Evolutionary conservation across 768 basidiomycete species (phyloP).

Genomic region (Termitomyces eurrhizus): DNA sequence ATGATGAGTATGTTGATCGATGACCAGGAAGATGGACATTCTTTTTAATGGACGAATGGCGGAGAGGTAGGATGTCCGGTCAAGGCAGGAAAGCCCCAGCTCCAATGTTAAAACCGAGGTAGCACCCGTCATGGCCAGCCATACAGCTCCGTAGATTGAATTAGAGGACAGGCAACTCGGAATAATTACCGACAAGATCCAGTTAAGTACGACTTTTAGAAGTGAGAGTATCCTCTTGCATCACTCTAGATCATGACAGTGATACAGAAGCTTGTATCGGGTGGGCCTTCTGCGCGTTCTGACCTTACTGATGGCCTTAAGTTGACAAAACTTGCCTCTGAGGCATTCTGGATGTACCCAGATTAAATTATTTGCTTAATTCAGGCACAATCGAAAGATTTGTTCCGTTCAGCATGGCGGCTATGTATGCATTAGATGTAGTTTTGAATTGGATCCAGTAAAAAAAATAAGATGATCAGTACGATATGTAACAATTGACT

Average conservation of each 20-base stretch:
- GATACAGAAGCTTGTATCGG: neutral
- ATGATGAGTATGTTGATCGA: too few relatives aligned
- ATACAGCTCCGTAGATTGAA: too few relatives aligned
- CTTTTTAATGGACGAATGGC: too few relatives aligned
- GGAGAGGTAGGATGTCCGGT: too few relatives aligned
- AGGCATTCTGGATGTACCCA: neutral
- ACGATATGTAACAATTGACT: neutral
- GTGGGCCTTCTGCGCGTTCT: conserved; percentile 58
- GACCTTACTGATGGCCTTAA: conserved; percentile 71
- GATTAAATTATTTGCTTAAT: neutral
- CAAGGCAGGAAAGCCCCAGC: too few relatives aligned
- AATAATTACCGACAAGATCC: too few relatives aligned
- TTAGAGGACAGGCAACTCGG: too few relatives aligned
- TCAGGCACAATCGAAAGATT: neutral
- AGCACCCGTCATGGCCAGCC: too few relatives aligned
- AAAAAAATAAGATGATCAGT: conserved; percentile 7
- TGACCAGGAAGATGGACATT: too few relatives aligned
- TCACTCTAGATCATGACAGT: neutral
- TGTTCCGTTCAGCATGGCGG: neutral
- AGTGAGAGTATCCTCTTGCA: neutral
- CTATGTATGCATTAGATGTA: neutral
- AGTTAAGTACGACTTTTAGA: conserved; percentile 18
- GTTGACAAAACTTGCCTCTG: conserved; percentile 73
- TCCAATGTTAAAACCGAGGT: too few relatives aligned
- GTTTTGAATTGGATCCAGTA: conserved; percentile 2